Percentiles rank a stretch among this genome's conserved stretches.
phyloP scores from a whole-genome alignment of 257 asterid genomes.

The Echium plantagineum region DNA sequence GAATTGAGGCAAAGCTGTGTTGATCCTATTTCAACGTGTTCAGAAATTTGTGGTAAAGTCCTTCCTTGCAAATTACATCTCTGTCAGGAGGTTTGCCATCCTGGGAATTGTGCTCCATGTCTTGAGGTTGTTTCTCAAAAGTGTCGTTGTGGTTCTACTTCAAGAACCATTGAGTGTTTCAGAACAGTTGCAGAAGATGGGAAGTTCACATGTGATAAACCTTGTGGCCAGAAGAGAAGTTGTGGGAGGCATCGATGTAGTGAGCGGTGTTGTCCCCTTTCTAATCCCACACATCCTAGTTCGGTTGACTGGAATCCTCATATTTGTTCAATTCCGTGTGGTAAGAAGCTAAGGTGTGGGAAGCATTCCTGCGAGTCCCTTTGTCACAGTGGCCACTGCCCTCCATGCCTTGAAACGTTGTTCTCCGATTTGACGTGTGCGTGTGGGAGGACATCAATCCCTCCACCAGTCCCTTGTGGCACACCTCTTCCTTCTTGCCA shows the following conservation, averaged over 20 bases:
- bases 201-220: constrained; percentile 61
- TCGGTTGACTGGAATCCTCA: constrained; percentile 64
- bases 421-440: constrained; percentile 88
- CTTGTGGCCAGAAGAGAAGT: constrained; percentile 81
- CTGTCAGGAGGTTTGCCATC: constrained; percentile 65
- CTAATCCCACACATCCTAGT: constrained; percentile 32
- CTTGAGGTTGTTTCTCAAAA: constrained; percentile 57
- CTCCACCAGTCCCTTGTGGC: constrained; percentile 97
- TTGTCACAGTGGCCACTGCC: constrained; percentile 99
- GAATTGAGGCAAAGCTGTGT: constrained; percentile 61
- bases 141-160: constrained; percentile 84
- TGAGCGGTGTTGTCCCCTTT: constrained; percentile 85
- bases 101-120: constrained; percentile 76
- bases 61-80: constrained; percentile 68
- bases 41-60: constrained; percentile 53
- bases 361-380: constrained; percentile 79
- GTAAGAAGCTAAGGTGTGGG: constrained; percentile 91
- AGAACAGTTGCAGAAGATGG: constrained; percentile 41
- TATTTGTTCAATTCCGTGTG: constrained; percentile 90
- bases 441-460: constrained; percentile 85
- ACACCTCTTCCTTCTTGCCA: constrained; percentile 86
- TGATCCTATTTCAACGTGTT: constrained; percentile 84
- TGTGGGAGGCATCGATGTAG: constrained; percentile 98
- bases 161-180: constrained; percentile 77
- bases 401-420: constrained; percentile 87